Conservation (phyloP, 2,329 filamentous ascomycete species). For the Albifimbria verrucaria region DNA sequence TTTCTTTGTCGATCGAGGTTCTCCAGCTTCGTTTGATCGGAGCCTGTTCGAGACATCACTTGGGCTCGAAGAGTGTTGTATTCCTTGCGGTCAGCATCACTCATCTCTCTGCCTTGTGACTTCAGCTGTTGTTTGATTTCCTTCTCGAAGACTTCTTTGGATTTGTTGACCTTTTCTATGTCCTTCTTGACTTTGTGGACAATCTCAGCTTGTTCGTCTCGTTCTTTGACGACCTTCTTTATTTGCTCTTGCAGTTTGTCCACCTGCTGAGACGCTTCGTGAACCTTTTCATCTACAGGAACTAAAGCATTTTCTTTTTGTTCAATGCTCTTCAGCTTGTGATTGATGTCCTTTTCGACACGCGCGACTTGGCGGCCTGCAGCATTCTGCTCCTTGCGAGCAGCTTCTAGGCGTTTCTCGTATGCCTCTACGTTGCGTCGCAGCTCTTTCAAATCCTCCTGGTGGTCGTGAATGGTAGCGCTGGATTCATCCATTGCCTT, state of each 20-base stretch:
- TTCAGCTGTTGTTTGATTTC: constrained; percentile 83
- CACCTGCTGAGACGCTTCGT: constrained; percentile 69
- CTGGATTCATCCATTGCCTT: constrained; percentile 89
- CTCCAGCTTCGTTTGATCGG: constrained; percentile 78
- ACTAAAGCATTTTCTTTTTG: constrained; percentile 82
- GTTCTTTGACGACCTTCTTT: constrained; percentile 70
- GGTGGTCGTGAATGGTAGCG: constrained; percentile 84
- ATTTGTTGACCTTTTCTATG: constrained; percentile 80
- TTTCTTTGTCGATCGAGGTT: constrained; percentile 85
- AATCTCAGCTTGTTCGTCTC: constrained; percentile 64
- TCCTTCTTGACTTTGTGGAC: constrained; percentile 77
- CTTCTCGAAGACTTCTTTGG: constrained; percentile 81
- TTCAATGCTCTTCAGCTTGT: constrained; percentile 83
- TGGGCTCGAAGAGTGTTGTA: constrained; percentile 83
- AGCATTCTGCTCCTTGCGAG: constrained; percentile 77
- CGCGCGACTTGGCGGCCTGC: constrained; percentile 74
- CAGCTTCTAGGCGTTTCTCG: constrained; percentile 74
- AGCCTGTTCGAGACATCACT: constrained; percentile 77
- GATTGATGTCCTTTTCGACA: constrained; percentile 80
- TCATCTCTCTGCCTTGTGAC: constrained; percentile 83
- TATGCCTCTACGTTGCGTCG: constrained; percentile 84
- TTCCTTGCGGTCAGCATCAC: constrained; percentile 80
- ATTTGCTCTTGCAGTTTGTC: constrained; percentile 66
- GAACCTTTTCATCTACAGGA: constrained; percentile 88
- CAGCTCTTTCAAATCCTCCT: constrained; percentile 92